phyloP scores from a whole-genome alignment of 2,329 filamentous ascomycete species.

The Penicillium rolfsii region DNA sequence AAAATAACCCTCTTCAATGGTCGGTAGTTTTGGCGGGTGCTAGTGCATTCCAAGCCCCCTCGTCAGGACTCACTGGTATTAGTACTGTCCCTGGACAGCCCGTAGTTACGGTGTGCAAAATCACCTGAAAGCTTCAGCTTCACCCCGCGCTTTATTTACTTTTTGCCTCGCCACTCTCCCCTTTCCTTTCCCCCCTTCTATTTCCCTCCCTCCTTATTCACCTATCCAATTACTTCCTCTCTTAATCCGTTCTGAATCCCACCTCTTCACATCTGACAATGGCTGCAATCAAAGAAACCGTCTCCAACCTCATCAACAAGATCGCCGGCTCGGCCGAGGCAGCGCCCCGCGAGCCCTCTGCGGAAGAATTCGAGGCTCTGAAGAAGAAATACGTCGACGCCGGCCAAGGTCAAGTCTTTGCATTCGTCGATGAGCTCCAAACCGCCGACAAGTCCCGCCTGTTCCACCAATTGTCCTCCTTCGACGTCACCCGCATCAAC shows the following conservation, averaged over 20 bases:
- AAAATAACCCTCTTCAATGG: constrained; percentile 23
- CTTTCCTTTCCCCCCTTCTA: constrained; percentile 2
- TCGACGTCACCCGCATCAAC: constrained; percentile 88
- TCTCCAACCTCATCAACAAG: constrained; percentile 55
- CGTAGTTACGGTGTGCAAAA: constrained; percentile 24
- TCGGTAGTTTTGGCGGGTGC: not conserved
- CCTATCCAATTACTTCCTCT: not conserved
- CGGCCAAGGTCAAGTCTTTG: constrained; percentile 79
- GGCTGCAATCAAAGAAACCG: constrained; percentile 49
- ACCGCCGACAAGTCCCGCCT: constrained; percentile 74
- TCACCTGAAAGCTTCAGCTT: constrained; percentile 26
- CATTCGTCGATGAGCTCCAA: constrained; percentile 81
- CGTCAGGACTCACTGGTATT: too few relatives aligned
- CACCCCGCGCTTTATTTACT: constrained; percentile 31
- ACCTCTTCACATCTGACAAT: constrained; percentile 30
- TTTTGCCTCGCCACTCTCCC: constrained; percentile 9
- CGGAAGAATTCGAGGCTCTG: constrained; percentile 69
- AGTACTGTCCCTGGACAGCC: too few relatives aligned
- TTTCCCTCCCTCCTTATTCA: constrained; percentile 3
- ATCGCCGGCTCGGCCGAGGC: constrained; percentile 46
- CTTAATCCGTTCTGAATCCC: not conserved
- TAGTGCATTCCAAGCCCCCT: constrained; percentile 3
- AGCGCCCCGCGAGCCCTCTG: constrained; percentile 56
- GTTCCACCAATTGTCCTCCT: constrained; percentile 77
- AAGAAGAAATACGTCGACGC: constrained; percentile 73